Percentiles rank a stretch among this genome's conserved stretches.
These are phyloP conservation scores for Penicillium silybi DNA, from an alignment of 495 filamentous ascomycete species.

Conservation along the genomic window DNA sequence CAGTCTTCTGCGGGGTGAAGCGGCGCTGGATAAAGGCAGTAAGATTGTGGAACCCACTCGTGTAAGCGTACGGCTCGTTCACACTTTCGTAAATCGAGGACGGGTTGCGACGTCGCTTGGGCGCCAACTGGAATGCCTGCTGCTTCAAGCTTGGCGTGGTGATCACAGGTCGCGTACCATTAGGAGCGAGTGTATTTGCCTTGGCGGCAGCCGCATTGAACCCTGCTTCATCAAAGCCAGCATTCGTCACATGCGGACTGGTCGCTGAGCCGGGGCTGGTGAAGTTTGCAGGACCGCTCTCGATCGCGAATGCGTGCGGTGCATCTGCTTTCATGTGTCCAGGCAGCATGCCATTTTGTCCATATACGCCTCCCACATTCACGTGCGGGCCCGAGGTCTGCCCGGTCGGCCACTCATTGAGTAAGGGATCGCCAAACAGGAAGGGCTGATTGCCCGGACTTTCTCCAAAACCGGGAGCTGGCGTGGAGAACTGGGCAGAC, in stretches of 20 bases:
- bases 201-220: slow-evolving; percentile 27
- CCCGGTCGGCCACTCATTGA: slow-evolving; percentile 44
- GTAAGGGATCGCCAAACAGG: slow-evolving; percentile 45
- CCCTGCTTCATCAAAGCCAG: slow-evolving; percentile 35
- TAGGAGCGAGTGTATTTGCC: slow-evolving; percentile 34
- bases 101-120: slow-evolving; percentile 62
- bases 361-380: slow-evolving; percentile 42
- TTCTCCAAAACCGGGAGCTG: slow-evolving; percentile 38
- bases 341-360: slow-evolving; percentile 37
- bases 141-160: slow-evolving; percentile 42
- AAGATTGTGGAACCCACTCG: slow-evolving; percentile 82
- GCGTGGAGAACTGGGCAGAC: slow-evolving; percentile 44
- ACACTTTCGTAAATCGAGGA: slow-evolving; percentile 85
- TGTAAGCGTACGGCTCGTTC: slow-evolving; percentile 86
- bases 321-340: slow-evolving; percentile 47
- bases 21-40: slow-evolving; percentile 76
- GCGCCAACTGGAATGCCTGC: slow-evolving; percentile 47
- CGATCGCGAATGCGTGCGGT: slow-evolving; percentile 70
- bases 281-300: slow-evolving; percentile 57
- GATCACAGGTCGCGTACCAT: slow-evolving; percentile 37
- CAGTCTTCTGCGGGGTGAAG: slow-evolving; percentile 61
- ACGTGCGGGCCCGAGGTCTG: slow-evolving; percentile 38
- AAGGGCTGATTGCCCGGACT: slow-evolving; percentile 45
- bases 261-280: slow-evolving; percentile 55
- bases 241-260: slow-evolving; percentile 43